These are phyloP conservation scores for Strigomonas galati DNA, from an alignment of 208 protist species.

Conservation along the genomic window DNA sequence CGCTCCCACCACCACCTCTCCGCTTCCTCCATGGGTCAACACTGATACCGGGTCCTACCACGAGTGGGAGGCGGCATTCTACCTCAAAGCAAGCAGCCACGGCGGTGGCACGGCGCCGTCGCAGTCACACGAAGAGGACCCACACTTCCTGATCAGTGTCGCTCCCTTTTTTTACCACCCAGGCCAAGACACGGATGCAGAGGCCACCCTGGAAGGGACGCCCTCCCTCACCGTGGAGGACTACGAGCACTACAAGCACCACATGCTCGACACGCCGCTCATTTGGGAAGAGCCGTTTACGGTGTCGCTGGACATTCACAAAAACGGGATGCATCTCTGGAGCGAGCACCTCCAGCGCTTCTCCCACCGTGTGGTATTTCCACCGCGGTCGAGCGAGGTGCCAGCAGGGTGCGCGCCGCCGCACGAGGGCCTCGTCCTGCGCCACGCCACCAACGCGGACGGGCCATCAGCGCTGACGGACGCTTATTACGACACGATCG, in stretches of 20 bases:
- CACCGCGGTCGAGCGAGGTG: too few species aligned
- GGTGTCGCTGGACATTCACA: conserved; percentile 61
- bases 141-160: conserved; percentile 66
- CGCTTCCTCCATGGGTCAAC: conserved; percentile 6
- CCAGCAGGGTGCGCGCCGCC: too few species aligned
- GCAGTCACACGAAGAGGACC: conserved; percentile 20
- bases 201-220: conserved; percentile 15
- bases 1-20: not conserved
- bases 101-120: not conserved
- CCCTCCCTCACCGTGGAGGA: conserved; percentile 31
- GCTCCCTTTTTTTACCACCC: conserved; percentile 52
- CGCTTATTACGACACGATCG: too few species aligned
- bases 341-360: conserved; percentile 69
- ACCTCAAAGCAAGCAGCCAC: conserved; percentile 23
- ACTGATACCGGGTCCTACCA: conserved; percentile 32
- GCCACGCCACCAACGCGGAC: too few species aligned
- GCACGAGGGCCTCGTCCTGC: too few species aligned
- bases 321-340: conserved; percentile 56
- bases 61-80: conserved; percentile 42
- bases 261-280: conserved; percentile 70
- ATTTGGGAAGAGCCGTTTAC: conserved; percentile 77
- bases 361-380: conserved; percentile 22
- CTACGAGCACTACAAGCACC: conserved; percentile 42
- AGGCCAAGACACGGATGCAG: conserved; percentile 10
- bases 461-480: too few species aligned